Evolutionary conservation across 139 green algal genomes (phyloP).

Genomic region (Chlorella vulgaris): DNA sequence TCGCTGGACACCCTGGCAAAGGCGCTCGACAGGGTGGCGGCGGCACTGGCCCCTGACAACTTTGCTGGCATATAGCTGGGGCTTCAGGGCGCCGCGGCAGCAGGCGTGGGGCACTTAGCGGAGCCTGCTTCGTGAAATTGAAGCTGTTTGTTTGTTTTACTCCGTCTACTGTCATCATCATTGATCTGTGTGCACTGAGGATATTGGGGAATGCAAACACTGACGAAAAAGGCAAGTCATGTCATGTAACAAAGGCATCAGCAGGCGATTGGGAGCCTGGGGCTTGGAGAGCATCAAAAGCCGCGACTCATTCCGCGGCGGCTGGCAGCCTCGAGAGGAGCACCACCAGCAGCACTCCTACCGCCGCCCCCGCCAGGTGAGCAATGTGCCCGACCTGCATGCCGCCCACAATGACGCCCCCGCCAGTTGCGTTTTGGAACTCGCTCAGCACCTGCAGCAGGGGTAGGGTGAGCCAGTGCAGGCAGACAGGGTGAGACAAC

Average conservation of each 20-base stretch:
- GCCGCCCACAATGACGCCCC: constrained; percentile 29
- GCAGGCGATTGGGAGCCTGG: no score
- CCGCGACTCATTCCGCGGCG: background rate
- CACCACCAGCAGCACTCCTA: constrained; percentile 55
- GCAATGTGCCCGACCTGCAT: constrained; percentile 61
- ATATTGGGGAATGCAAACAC: no score
- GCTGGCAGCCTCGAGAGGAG: constrained; percentile 45
- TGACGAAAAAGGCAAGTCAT: no score
- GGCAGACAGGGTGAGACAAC: background rate
- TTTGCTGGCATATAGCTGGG: constrained; percentile 15
- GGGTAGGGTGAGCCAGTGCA: background rate
- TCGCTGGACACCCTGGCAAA: constrained; percentile 77
- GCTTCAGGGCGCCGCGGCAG: no score
- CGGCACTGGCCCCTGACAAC: constrained; percentile 57
- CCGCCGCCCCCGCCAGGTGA: constrained; percentile 57
- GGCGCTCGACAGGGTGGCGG: constrained; percentile 78
- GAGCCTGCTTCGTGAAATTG: no score
- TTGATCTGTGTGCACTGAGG: no score
- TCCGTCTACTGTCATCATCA: no score
- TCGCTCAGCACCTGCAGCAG: constrained; percentile 45
- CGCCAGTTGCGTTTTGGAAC: constrained; percentile 36
- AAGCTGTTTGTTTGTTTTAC: no score
- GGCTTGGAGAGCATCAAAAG: no score
- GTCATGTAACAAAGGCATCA: no score
- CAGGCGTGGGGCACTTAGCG: background rate